These are phyloP conservation scores for Mycena polygramma DNA, from an alignment of 768 basidiomycete genomes.

Conservation along the genomic window DNA sequence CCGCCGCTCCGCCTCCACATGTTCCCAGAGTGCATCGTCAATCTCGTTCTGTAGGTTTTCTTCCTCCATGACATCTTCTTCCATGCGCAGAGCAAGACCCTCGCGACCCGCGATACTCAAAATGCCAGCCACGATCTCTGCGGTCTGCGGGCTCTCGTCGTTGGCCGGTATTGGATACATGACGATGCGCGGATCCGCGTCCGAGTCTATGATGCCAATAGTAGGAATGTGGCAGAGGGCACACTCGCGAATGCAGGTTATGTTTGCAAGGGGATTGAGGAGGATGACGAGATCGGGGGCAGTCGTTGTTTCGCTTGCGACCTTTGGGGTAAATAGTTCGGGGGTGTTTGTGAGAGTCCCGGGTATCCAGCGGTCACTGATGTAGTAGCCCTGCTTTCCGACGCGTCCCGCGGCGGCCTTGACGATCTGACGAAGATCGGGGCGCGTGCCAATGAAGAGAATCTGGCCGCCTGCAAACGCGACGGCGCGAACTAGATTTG, in stretches of 20 bases:
- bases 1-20: background rate
- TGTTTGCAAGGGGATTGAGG: slow-evolving; percentile 89
- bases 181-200: slow-evolving; percentile 94
- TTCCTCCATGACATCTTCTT: slow-evolving; percentile 46
- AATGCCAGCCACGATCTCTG: slow-evolving; percentile 91
- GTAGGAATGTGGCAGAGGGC: slow-evolving; percentile 92
- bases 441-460: slow-evolving; percentile 90
- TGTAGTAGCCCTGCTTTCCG: slow-evolving; percentile 84
- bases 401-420: slow-evolving; percentile 85
- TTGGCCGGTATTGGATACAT: slow-evolving; percentile 99
- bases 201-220: slow-evolving; percentile 93
- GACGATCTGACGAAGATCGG: slow-evolving; percentile 81
- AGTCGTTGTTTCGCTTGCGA: slow-evolving; percentile 65
- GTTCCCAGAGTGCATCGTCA: slow-evolving; percentile 24
- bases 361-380: slow-evolving; percentile 92
- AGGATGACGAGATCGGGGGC: slow-evolving; percentile 91
- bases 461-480: slow-evolving; percentile 86
- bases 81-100: slow-evolving; percentile 66
- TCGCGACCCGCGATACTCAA: slow-evolving; percentile 90
- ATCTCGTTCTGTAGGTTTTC: slow-evolving; percentile 38
- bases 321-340: slow-evolving; percentile 76
- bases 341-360: slow-evolving; percentile 94
- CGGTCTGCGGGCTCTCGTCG: slow-evolving; percentile 92
- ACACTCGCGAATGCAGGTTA: slow-evolving; percentile 92
- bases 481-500: slow-evolving; percentile 86